Conservation (phyloP, 2,329 filamentous ascomycete genomes). For the Acrocalymma vagum region DNA sequence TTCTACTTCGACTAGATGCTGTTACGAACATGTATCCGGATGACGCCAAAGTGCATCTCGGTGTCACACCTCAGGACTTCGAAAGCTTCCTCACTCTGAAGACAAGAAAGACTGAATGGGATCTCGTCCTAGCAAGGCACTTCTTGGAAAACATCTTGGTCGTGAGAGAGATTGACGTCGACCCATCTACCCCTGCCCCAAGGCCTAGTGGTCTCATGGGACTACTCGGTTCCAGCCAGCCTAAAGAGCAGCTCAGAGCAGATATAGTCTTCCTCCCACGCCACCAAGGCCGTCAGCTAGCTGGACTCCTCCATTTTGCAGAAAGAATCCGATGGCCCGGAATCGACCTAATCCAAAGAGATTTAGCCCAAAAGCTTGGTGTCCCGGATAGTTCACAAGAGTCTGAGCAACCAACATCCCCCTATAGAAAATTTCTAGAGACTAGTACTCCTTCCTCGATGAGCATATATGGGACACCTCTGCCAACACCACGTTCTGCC, state of each 20-base stretch:
- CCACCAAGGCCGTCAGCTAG: conserved; percentile 52
- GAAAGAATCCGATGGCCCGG: conserved; percentile 60
- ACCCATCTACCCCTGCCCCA: conserved; percentile 19
- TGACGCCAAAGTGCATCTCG: conserved; percentile 48
- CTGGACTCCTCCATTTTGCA: conserved; percentile 61
- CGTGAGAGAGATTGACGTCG: conserved; percentile 30
- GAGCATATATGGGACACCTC: conserved; percentile 49
- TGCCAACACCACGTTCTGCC: conserved; percentile 44
- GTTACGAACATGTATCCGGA: conserved; percentile 42
- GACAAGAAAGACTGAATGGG: conserved; percentile 64
- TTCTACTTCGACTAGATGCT: conserved; percentile 63
- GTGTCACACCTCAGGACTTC: conserved; percentile 54
- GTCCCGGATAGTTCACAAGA: conserved; percentile 24
- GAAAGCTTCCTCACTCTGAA: conserved; percentile 56
- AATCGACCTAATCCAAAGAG: conserved; percentile 45
- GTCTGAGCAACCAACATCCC: conserved; percentile 21
- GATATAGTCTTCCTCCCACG: conserved; percentile 45
- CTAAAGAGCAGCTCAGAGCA: conserved; percentile 26
- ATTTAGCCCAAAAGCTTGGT: conserved; percentile 48
- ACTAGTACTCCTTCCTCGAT: conserved; percentile 37
- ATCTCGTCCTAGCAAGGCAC: conserved; percentile 61
- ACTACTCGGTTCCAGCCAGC: conserved; percentile 29
- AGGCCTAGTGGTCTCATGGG: conserved; percentile 39
- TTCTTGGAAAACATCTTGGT: conserved; percentile 62
- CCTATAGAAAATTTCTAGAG: conserved; percentile 32